Percentiles rank a stretch among this genome's conserved stretches.
Evolutionary conservation across 2,329 filamentous ascomycete genomes (phyloP).

Genomic region (Scorias spongiosa): DNA sequence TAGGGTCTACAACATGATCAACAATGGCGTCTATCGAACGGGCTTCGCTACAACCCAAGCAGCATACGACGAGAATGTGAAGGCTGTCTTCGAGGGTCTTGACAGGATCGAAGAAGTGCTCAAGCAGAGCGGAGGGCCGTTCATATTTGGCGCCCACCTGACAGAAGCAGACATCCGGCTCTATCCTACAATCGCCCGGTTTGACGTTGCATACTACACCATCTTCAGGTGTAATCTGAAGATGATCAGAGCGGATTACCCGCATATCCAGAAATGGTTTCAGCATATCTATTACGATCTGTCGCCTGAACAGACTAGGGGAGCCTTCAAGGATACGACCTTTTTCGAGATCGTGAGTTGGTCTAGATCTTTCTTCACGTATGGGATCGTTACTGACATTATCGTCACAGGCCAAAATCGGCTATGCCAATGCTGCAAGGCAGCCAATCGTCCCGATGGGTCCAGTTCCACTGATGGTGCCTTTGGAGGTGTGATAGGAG

Average conservation of each 20-base stretch:
- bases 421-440: slow-evolving; percentile 10
- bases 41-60: slow-evolving; percentile 75
- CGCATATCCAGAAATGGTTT: slow-evolving; percentile 31
- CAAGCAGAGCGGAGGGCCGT: slow-evolving; percentile 38
- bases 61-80: slow-evolving; percentile 65
- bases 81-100: slow-evolving; percentile 57
- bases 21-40: slow-evolving; percentile 38
- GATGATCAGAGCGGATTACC: slow-evolving; percentile 47
- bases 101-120: slow-evolving; percentile 65
- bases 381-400: neutral
- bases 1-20: slow-evolving; percentile 46
- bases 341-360: slow-evolving; percentile 25
- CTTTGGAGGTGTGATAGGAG: neutral
- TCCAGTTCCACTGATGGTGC: slow-evolving; percentile 13
- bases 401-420: slow-evolving; percentile 12
- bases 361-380: neutral
- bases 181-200: slow-evolving; percentile 54
- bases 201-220: slow-evolving; percentile 69
- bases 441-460: slow-evolving; percentile 10
- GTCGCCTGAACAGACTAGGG: slow-evolving; percentile 22
- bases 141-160: slow-evolving; percentile 57
- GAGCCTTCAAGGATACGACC: slow-evolving; percentile 30
- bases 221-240: slow-evolving; percentile 63
- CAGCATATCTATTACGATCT: slow-evolving; percentile 33
- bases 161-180: slow-evolving; percentile 75